A percentile compares a stretch with the other conserved stretches of the same genome.
Evolutionary conservation across 208 protist species (phyloP).

Genomic region (Leishmania arabica): DNA sequence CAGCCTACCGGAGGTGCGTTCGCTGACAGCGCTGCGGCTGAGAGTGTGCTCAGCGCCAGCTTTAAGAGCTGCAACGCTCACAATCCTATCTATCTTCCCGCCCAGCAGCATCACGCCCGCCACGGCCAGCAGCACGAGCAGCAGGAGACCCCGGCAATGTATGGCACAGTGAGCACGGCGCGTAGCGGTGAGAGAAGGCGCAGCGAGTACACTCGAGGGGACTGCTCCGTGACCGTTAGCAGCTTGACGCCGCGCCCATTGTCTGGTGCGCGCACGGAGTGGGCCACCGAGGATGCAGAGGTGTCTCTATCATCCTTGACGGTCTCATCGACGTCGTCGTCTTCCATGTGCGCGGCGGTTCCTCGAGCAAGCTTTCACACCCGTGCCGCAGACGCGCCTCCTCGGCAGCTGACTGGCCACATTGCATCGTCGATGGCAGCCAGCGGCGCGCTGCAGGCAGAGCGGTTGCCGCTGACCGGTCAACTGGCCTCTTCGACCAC

Average conservation of each 20-base stretch:
- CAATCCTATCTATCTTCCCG: not conserved
- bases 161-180: not conserved
- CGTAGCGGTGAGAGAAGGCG: not conserved
- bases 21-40: not conserved
- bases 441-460: not conserved
- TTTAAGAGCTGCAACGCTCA: not conserved
- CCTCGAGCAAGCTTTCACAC: not conserved
- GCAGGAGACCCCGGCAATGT: not conserved
- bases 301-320: conserved; percentile 17
- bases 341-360: not conserved
- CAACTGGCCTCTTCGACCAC: not conserved
- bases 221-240: conserved; percentile 29
- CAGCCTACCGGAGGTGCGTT: not conserved
- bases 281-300: conserved; percentile 3
- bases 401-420: not conserved
- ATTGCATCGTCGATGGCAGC: not conserved
- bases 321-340: not conserved
- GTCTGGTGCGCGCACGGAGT: not conserved
- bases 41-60: not conserved
- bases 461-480: not conserved
- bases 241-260: conserved; percentile 23
- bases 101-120: not conserved
- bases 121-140: not conserved
- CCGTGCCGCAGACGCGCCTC: not conserved
- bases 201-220: not conserved